Conservation (phyloP, 495 filamentous ascomycete genomes). For the Hyaloscypha finlandica region DNA sequence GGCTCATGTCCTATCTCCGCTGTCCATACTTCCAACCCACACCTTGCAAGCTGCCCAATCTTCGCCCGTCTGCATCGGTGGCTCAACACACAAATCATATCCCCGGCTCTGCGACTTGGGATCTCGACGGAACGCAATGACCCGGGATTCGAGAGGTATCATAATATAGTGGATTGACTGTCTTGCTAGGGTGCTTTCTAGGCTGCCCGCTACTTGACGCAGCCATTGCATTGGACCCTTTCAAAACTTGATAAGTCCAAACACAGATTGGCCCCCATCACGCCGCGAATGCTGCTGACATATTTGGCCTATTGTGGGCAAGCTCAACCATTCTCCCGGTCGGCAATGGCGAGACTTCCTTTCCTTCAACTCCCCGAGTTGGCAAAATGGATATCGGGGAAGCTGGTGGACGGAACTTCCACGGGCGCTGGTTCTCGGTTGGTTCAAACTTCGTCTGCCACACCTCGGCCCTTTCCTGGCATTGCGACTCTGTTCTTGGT, state of each 20-base stretch:
- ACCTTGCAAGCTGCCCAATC: not conserved
- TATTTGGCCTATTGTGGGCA: not conserved
- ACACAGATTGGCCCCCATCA: not conserved
- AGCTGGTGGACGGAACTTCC: not conserved
- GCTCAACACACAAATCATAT: not conserved
- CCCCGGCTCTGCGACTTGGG: not conserved
- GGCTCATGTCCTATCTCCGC: not conserved
- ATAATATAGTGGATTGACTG: too few relatives aligned
- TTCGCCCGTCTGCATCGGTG: not conserved
- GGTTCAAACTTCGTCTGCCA: not conserved
- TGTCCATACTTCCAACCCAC: not conserved
- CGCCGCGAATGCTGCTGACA: slow-evolving; percentile 5
- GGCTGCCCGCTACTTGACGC: not conserved
- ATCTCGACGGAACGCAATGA: too few relatives aligned
- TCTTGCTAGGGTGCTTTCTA: not conserved
- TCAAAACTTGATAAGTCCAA: not conserved
- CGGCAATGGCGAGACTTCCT: not conserved
- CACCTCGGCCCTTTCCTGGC: not conserved
- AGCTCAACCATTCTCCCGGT: not conserved
- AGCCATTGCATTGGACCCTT: not conserved
- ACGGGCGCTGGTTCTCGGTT: not conserved
- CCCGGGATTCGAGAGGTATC: too few relatives aligned
- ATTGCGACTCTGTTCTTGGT: not conserved
- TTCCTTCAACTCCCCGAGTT: not conserved
- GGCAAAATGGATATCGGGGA: not conserved